Base-by-base conservation (phyloP, 2,329 filamentous ascomycete species). In the Sporothrix schenckii region DNA sequence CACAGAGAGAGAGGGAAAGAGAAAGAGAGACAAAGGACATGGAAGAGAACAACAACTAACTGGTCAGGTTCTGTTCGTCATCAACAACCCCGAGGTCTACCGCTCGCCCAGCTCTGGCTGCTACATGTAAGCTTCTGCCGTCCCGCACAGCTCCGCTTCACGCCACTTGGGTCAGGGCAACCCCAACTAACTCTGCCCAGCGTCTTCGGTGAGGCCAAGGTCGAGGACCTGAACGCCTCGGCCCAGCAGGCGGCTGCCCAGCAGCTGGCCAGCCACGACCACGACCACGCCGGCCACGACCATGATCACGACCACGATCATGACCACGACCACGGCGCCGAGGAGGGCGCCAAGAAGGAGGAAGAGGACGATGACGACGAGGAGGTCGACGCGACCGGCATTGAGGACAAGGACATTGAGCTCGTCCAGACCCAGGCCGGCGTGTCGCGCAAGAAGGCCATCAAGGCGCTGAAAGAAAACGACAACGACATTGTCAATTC, bases 401-500 rank as follows among this genome's bases (percentile, higher is more conserved):
- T 99, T 69, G 95, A 99, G 87, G 91, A 94, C 80, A 99, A 99
- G 90, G 96, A 99, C 82, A 99, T 99, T 79, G 95, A 99, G 84
- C 89, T 99, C 72, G 95, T 99, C 82, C 97, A 98, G 93, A 93
- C 92, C 77, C 94, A 99, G 85, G 95, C 95, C 77, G 95, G 87
- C 79, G 96, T 99, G 78, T 97, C 93, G 77, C 89, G 95, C 82
- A 97, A 97, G 86, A 98, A 98, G 89, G 95, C 95, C 73, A 89
- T 99, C 86, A 99, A 98, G 86, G 95, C 96, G 70, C 88, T 99
- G 80, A 94, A 93, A 87, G 95, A 98, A 87, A 99, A 99, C 81
- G 94, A 98, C 85, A 97, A 98, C 80, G 95, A 99, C 81, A 99
- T 99, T 85, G 95, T 99, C 87, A 99, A 99, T 88, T 97, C 95